Conservation (phyloP, 306 rosid species). For the Cicer arietinum region DNA sequence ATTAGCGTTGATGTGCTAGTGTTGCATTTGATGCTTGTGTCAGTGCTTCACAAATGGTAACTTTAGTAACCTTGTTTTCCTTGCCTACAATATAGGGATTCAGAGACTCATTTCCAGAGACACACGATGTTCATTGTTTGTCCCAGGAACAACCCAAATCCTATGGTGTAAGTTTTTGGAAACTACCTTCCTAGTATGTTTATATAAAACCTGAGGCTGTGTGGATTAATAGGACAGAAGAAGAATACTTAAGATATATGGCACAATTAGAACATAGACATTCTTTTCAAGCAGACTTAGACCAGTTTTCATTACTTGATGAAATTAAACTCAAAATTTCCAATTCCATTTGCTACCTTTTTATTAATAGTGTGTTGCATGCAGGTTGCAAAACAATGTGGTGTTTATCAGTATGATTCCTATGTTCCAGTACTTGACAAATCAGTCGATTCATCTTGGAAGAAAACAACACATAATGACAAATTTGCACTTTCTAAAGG, state of each 20-base stretch:
- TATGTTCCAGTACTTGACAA: slow-evolving; percentile 59
- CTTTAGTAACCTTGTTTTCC: background rate
- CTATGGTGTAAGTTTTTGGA: slow-evolving; percentile 29
- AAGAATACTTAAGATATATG: background rate
- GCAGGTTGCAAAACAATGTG: slow-evolving; percentile 50
- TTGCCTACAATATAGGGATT: slow-evolving; percentile 49
- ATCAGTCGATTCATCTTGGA: slow-evolving; percentile 67
- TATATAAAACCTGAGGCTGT: background rate
- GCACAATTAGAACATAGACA: background rate
- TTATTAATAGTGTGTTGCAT: slow-evolving; percentile 39
- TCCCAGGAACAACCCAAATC: slow-evolving; percentile 43
- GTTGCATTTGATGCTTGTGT: no score
- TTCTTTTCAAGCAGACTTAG: background rate
- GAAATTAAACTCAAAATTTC: background rate
- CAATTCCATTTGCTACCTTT: background rate
- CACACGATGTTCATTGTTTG: slow-evolving; percentile 44
- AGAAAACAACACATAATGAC: slow-evolving; percentile 44
- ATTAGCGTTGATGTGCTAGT: no score
- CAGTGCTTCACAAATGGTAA: background rate
- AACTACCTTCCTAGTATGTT: slow-evolving; percentile 10
- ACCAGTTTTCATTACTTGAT: background rate
- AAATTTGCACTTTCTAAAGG: slow-evolving; percentile 57
- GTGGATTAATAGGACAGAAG: background rate
- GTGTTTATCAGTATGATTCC: slow-evolving; percentile 40
- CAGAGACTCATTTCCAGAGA: slow-evolving; percentile 47